phyloP scores from a whole-genome alignment of 1,284 basidiomycete species.

The Apiotrichum mycotoxinovorans region DNA sequence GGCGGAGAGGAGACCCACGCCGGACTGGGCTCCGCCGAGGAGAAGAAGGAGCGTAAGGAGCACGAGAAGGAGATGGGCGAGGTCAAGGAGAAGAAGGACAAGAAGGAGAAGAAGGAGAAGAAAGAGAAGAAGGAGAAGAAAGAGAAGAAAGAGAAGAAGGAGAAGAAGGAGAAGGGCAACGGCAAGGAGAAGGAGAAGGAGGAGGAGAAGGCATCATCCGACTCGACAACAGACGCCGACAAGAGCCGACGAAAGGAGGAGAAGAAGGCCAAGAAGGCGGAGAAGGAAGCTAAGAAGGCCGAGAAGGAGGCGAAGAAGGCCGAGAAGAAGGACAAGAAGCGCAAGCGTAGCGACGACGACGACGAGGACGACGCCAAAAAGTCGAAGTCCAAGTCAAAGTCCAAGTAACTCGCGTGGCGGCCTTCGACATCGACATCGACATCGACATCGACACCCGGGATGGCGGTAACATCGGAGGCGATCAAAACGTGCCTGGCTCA shows the following conservation, averaged over 20 bases:
- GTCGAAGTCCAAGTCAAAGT: constrained; percentile 10
- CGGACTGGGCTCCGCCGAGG: constrained; percentile 6
- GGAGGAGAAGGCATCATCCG: not conserved
- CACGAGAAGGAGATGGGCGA: not conserved
- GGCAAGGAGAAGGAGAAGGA: constrained; percentile 4
- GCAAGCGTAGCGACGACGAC: not conserved
- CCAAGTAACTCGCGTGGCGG: too few species aligned
- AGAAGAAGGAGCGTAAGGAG: not conserved
- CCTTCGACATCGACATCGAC: not conserved
- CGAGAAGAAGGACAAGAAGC: constrained; percentile 16
- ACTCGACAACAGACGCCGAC: not conserved
- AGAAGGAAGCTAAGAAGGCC: constrained; percentile 16
- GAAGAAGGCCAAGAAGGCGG: constrained; percentile 7
- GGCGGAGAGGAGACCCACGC: constrained; percentile 19
- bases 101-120: not conserved
- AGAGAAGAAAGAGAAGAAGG: constrained; percentile 5
- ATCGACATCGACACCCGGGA: not conserved
- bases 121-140: not conserved
- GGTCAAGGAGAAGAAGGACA: not conserved
- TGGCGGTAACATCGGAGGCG: not conserved
- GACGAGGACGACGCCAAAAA: constrained; percentile 5
- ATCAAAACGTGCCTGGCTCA: not conserved
- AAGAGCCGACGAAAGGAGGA: constrained; percentile 3
- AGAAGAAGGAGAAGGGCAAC: constrained; percentile 13
- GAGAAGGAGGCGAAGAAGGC: constrained; percentile 5